These are phyloP conservation scores for Cymbopogon flexuosus DNA, from an alignment of 202 grass and related monocot species.

Conservation along the genomic window DNA sequence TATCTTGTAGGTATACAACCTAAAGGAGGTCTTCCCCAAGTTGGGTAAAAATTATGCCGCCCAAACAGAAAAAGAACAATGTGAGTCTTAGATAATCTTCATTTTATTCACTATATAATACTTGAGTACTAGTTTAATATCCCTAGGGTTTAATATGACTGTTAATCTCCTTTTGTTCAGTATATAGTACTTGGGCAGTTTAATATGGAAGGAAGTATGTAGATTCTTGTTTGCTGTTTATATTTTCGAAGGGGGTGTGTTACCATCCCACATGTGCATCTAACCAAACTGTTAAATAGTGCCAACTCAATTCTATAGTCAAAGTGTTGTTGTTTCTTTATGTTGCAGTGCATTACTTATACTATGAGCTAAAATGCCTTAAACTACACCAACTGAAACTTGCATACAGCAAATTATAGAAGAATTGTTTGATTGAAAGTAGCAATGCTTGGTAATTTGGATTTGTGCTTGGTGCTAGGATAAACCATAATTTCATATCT, in stretches of 20 bases:
- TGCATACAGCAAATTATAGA: not conserved
- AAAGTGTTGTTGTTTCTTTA: conserved; percentile 5
- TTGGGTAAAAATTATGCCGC: conserved; percentile 87
- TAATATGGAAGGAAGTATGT: not conserved
- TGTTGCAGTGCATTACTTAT: not conserved
- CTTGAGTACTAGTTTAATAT: too few species aligned
- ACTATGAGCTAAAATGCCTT: not conserved
- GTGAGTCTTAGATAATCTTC: conserved; percentile 40
- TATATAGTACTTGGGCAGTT: not conserved
- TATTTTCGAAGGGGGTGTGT: not conserved
- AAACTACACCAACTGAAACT: not conserved
- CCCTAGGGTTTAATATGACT: not conserved
- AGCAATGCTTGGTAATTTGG: not conserved
- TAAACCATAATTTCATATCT: not conserved
- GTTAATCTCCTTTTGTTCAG: not conserved
- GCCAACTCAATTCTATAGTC: not conserved
- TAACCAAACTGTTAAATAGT: conserved; percentile 8
- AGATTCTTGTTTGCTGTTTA: conserved; percentile 10
- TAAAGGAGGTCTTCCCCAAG: conserved; percentile 73
- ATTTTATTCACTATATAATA: not conserved
- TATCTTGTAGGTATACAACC: conserved; percentile 57
- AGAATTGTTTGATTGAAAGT: not conserved
- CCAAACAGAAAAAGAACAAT: conserved; percentile 71
- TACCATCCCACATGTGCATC: not conserved
- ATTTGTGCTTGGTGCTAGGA: not conserved